A percentile compares a stretch with the other conserved stretches of the same genome.
These are phyloP conservation scores for Solanum clarkiae DNA, from an alignment of 257 asterid species.

Conservation along the genomic window DNA sequence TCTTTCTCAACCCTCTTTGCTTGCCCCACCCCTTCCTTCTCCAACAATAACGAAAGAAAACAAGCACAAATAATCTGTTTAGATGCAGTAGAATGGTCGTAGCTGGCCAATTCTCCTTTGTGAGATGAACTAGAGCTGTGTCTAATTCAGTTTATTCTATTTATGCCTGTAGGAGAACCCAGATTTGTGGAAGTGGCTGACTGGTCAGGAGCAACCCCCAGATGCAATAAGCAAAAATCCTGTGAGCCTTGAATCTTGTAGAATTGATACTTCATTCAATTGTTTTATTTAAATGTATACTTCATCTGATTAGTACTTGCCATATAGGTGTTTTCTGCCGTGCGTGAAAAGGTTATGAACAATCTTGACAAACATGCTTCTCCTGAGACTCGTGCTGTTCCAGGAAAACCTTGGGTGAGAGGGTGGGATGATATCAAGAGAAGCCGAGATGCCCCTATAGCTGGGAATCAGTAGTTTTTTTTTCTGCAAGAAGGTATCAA, in stretches of 20 bases:
- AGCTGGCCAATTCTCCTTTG: background rate
- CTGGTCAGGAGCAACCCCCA: conserved; percentile 82
- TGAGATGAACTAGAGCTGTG: background rate
- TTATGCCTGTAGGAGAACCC: conserved; percentile 68
- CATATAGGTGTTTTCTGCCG: conserved; percentile 52
- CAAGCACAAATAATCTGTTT: background rate
- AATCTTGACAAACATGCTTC: conserved; percentile 57
- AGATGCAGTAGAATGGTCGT: background rate
- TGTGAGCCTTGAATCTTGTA: conserved; percentile 26
- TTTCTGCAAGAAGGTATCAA: background rate
- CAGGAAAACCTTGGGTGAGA: conserved; percentile 85
- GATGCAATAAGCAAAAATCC: conserved; percentile 58
- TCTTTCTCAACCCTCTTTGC: background rate
- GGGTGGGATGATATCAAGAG: conserved; percentile 95
- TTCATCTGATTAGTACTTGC: background rate
- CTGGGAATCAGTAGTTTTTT: conserved; percentile 60
- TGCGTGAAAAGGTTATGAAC: conserved; percentile 50
- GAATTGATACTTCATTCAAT: background rate
- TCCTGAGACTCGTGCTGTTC: conserved; percentile 70
- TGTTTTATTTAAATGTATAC: background rate
- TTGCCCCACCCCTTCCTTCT: background rate
- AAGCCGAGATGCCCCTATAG: conserved; percentile 55
- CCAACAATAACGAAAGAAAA: background rate
- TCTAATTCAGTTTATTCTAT: background rate
- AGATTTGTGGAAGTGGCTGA: conserved; percentile 90